Evolutionary conservation across 192 early-diverging fungal species (phyloP), one percentile per base, ranked within the genome.

Genomic region (Paraglomus occultum): DNA sequence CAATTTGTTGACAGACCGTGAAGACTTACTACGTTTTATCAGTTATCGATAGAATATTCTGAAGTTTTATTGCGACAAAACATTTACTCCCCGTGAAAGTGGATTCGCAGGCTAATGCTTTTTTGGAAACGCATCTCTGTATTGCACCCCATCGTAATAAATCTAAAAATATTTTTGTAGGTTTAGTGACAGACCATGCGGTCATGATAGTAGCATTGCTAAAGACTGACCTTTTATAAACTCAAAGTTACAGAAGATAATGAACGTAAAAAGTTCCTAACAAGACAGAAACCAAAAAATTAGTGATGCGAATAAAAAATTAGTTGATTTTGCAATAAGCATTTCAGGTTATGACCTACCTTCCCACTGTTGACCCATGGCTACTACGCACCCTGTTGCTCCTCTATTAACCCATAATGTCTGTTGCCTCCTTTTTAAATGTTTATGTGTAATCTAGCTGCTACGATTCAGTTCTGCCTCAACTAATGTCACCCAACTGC

Each of bases 151-250:
- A 11, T n/a, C 0, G 3, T 8, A 64, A 64, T 64, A 8, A 12
- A 47, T 64, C 61, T 64, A 45, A 47, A 47, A 64, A 64, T 18
- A 14, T 48, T 64, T 64, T 64, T 47, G 17, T 64, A 7, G 14
- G 45, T 45, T 64, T 45, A 47, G 10, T 64, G 14, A 18, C 61
- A 48, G 45, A 63, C 7, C 5, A 15, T 64, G 15, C 11, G 1
- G 46, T 12, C 49, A 64, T 47, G 4, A 45, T 64, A 47, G 45
- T 47, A n/a, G 11, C 31, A 48, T 47, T 64, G 46, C 44, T 6
- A 0, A 64, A 47, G 12, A 45, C 38, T 45, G 42, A 12, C 46
- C 61, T 64, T 47, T 23, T 47, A 47, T 64, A 2, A 12, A 45
- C 9, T 45, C n/a, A 45, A 64, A 47, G 0, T 61, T 12, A 64